phyloP scores from a whole-genome alignment of 2,329 filamentous ascomycete species.

The Fusarium poae region DNA sequence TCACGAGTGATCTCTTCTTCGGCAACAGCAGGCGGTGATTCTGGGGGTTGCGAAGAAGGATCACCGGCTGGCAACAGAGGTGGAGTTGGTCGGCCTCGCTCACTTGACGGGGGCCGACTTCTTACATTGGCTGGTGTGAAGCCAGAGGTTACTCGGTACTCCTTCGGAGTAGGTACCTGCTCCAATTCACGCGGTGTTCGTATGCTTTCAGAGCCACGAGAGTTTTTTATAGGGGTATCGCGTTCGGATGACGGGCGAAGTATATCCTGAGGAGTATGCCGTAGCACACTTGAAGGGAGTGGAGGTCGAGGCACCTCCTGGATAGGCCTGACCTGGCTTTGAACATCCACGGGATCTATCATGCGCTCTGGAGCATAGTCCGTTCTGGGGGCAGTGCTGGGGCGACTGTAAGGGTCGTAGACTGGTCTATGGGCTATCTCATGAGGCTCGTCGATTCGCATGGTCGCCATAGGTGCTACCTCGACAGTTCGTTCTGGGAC shows the following conservation, averaged over 20 bases:
- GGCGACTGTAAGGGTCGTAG: conserved; percentile 9
- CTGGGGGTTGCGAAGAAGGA: conserved; percentile 46
- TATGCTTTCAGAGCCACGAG: conserved; percentile 22
- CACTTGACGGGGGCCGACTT: conserved; percentile 48
- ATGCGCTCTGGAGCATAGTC: conserved; percentile 41
- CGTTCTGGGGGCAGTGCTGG: conserved; percentile 20
- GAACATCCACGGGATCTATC: conserved; percentile 29
- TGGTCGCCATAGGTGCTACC: conserved; percentile 19
- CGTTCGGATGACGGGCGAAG: conserved; percentile 42
- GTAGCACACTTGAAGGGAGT: conserved; percentile 32
- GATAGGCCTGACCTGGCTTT: conserved; percentile 17
- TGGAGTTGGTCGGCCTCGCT: conserved; percentile 49
- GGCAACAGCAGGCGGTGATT: conserved; percentile 12
- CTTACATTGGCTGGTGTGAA: conserved; percentile 52
- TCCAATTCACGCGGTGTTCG: conserved; percentile 41
- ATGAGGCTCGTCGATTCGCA: conserved; percentile 11
- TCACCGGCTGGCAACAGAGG: conserved; percentile 45
- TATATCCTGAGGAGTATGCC: conserved; percentile 30
- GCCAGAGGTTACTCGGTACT: conserved; percentile 45
- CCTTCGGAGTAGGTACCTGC: conserved; percentile 48
- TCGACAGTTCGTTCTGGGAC: conserved; percentile 17
- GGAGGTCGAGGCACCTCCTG: conserved; percentile 27
- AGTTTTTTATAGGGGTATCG: conserved; percentile 35
- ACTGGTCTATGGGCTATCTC: conserved; percentile 12
- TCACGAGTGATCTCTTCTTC: conserved; percentile 59